These are phyloP conservation scores for Chaetomiaceae sp. DNA, from an alignment of 2,329 filamentous ascomycete species.

Conservation along the genomic window DNA sequence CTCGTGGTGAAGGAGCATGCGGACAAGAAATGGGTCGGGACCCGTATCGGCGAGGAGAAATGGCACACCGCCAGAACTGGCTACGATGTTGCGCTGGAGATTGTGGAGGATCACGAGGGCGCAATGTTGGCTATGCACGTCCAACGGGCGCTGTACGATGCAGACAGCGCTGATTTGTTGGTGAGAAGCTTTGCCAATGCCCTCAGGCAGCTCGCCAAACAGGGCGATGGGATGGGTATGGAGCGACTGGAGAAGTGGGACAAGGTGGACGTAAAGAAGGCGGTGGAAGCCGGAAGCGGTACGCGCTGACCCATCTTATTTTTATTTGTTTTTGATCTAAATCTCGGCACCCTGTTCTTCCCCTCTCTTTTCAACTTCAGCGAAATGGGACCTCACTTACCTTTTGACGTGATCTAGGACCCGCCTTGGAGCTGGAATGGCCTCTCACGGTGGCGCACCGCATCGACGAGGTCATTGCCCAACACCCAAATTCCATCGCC, in stretches of 20 bases:
- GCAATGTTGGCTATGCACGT: neutral
- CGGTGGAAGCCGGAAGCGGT: too few species aligned
- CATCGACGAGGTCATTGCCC: constrained; percentile 2
- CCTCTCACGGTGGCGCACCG: constrained; percentile 4
- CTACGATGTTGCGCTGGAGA: neutral
- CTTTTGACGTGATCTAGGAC: neutral
- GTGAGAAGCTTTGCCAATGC: neutral
- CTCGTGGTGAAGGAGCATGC: too few species aligned
- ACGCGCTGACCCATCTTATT: too few species aligned
- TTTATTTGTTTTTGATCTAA: too few species aligned
- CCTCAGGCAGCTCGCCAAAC: neutral
- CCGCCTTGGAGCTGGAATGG: constrained; percentile 1
- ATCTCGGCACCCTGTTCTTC: too few species aligned
- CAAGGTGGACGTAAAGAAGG: neutral
- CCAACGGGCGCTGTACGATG: neutral
- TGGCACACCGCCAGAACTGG: neutral
- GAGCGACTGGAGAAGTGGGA: neutral
- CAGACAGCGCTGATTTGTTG: neutral
- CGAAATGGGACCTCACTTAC: too few species aligned
- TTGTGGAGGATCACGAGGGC: neutral
- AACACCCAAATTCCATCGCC: constrained; percentile 1
- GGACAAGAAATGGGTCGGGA: neutral
- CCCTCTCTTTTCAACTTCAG: too few species aligned
- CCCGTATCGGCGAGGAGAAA: neutral
- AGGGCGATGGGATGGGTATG: neutral